Evolutionary conservation across 805 yeast species (phyloP).

Genomic region (Candida ipomoeae): DNA sequence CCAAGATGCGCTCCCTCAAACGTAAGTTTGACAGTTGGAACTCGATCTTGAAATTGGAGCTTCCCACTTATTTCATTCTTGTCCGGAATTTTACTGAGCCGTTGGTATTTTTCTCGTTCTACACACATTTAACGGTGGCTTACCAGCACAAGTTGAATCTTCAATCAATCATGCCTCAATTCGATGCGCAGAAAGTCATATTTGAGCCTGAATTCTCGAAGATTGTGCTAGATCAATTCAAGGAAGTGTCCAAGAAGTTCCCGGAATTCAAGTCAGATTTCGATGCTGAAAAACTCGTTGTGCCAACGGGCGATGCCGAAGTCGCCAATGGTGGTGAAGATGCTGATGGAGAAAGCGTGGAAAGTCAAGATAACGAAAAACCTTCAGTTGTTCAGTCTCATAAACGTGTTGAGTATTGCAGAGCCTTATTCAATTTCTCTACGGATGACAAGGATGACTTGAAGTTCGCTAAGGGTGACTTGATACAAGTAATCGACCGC

Average conservation of each 20-base stretch:
- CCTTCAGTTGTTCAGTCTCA: not conserved
- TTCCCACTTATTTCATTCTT: constrained; percentile 41
- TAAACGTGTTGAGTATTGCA: constrained; percentile 19
- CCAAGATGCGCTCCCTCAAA: constrained; percentile 23
- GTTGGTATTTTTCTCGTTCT: constrained; percentile 33
- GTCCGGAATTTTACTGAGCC: constrained; percentile 28
- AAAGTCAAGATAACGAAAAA: not conserved
- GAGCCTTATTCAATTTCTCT: constrained; percentile 38
- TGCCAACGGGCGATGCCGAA: not conserved
- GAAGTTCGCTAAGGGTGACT: constrained; percentile 40
- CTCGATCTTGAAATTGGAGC: constrained; percentile 38
- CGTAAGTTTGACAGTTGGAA: constrained; percentile 34
- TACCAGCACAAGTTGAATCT: constrained; percentile 29
- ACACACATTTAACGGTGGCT: constrained; percentile 30
- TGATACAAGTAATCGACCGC: constrained; percentile 33
- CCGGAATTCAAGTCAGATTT: not conserved
- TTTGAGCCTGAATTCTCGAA: not conserved
- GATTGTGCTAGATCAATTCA: not conserved
- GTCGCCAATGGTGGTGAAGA: not conserved
- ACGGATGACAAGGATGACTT: constrained; percentile 41
- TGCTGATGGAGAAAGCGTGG: not conserved
- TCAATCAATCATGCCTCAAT: constrained; percentile 12
- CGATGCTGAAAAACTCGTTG: not conserved
- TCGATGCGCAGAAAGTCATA: constrained; percentile 8
- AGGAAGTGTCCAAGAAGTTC: not conserved